Percentiles rank a stretch among this genome's conserved stretches.
These are phyloP conservation scores for Coemansia sp. DNA, from an alignment of 192 early-diverging fungal genomes.

Conservation along the genomic window DNA sequence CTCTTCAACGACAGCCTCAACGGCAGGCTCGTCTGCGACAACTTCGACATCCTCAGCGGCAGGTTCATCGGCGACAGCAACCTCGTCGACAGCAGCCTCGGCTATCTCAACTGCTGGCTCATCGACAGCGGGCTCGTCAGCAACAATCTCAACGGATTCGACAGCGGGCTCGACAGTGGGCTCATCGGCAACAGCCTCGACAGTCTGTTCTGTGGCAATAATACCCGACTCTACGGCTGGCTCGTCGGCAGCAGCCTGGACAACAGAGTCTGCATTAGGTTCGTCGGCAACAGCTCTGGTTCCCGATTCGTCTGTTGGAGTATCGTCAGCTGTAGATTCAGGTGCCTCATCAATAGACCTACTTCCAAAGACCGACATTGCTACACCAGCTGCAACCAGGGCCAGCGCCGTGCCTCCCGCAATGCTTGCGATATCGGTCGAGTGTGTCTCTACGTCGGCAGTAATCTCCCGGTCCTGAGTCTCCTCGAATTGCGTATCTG, in stretches of 20 bases:
- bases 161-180: neutral
- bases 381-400: neutral
- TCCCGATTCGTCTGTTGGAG: too few relatives aligned
- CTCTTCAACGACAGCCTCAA: neutral
- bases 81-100: neutral
- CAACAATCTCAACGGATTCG: neutral
- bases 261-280: neutral
- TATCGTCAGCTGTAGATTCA: neutral
- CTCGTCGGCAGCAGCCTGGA: neutral
- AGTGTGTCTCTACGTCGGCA: neutral
- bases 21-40: neutral
- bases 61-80: neutral
- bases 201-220: neutral
- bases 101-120: neutral
- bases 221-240: neutral
- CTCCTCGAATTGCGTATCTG: neutral
- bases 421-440: neutral
- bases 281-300: neutral
- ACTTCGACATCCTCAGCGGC: neutral
- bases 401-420: neutral
- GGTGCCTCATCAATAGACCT: neutral
- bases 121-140: neutral
- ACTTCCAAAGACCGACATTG: neutral
- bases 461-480: neutral
- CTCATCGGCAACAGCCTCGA: neutral